These are phyloP conservation scores for Aspergillus pseudoglaucus DNA, from an alignment of 2,329 filamentous ascomycete genomes.

Conservation along the genomic window DNA sequence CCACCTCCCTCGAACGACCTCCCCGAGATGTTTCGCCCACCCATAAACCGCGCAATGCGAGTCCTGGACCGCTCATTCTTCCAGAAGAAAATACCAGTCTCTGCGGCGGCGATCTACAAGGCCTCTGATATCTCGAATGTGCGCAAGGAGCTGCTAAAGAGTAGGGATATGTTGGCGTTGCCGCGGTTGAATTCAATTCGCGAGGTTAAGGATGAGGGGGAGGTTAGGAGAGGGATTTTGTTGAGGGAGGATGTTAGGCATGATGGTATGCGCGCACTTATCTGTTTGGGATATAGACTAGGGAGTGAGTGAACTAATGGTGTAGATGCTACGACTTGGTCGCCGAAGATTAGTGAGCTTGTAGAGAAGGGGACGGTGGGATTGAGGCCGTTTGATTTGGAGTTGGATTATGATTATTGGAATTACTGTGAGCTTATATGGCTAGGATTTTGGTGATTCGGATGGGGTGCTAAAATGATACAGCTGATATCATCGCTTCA, in stretches of 20 bases:
- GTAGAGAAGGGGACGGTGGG: conserved; percentile 62
- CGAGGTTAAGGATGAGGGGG: conserved; percentile 47
- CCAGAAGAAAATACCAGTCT: conserved; percentile 64
- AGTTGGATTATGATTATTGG: conserved; percentile 81
- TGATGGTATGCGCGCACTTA: conserved; percentile 23
- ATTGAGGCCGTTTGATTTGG: conserved; percentile 67
- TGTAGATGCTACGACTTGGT: conserved; percentile 69
- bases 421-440: conserved; percentile 56
- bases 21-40: conserved; percentile 63
- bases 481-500: conserved; percentile 74
- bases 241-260: conserved; percentile 32
- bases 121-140: conserved; percentile 67
- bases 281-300: neutral
- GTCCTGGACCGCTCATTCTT: conserved; percentile 80
- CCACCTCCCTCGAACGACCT: conserved; percentile 20
- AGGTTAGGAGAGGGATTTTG: conserved; percentile 32
- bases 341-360: conserved; percentile 60
- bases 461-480: neutral
- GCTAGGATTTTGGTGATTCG: neutral
- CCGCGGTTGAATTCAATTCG: conserved; percentile 60
- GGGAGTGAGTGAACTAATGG: conserved; percentile 3
- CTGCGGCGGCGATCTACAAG: conserved; percentile 72
- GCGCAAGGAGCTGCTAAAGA: conserved; percentile 59
- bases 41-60: conserved; percentile 71
- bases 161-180: conserved; percentile 58